Evolutionary conservation across 2,329 filamentous ascomycete genomes (phyloP).

Genomic region (Claviceps spartinae): DNA sequence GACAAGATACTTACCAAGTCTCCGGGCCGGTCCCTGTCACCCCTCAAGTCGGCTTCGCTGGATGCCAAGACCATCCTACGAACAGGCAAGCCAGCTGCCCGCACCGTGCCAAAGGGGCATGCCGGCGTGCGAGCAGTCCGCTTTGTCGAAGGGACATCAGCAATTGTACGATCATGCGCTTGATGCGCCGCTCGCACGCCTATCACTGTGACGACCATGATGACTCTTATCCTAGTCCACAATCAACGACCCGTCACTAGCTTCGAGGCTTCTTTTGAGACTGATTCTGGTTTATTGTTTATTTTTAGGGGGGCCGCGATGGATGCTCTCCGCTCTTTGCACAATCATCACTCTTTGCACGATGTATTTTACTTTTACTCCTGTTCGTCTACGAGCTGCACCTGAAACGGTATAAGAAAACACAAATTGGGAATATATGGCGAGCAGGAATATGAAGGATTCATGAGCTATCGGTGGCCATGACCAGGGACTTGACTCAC

Average conservation of each 20-base stretch:
- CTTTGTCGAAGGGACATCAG: constrained; percentile 26
- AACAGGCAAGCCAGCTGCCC: constrained; percentile 25
- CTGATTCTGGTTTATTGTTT: background rate
- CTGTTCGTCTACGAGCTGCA: background rate
- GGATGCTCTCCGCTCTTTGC: background rate
- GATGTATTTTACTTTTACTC: constrained; percentile 4
- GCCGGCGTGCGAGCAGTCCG: constrained; percentile 26
- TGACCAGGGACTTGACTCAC: no score
- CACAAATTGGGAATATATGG: background rate
- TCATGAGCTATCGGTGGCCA: no score
- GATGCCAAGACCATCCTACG: constrained; percentile 31
- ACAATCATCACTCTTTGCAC: constrained; percentile 1
- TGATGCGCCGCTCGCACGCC: constrained; percentile 15
- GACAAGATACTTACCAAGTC: constrained; percentile 32
- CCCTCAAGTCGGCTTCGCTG: constrained; percentile 25
- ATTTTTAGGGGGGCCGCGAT: background rate
- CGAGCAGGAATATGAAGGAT: background rate
- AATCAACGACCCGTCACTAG: background rate
- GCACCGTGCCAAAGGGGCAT: constrained; percentile 22
- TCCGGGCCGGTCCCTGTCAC: constrained; percentile 48
- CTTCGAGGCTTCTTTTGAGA: background rate
- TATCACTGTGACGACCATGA: background rate
- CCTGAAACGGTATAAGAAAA: background rate
- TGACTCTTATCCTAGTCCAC: background rate
- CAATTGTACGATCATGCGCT: constrained; percentile 24